A percentile compares a stretch with the other conserved stretches of the same genome.
These are phyloP conservation scores for Blastocystis sp. DNA, from an alignment of 352 stramenopile species.

Conservation along the genomic window DNA sequence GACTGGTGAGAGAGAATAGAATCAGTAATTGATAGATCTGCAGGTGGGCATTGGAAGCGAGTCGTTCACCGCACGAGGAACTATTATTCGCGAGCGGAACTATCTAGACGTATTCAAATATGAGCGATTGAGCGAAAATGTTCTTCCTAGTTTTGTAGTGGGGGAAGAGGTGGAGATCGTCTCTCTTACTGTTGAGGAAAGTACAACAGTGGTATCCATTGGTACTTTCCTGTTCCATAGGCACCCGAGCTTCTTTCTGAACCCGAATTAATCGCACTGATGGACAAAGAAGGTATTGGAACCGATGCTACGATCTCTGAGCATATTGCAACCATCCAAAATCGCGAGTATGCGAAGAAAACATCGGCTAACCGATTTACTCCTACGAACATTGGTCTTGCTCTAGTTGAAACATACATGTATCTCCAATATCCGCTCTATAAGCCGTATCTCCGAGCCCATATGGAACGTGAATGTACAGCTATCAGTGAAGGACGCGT, in stretches of 20 bases:
- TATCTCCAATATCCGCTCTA: conserved; percentile 89
- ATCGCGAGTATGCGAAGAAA: conserved; percentile 90
- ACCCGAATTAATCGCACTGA: conserved; percentile 83
- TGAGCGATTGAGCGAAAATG: conserved; percentile 82
- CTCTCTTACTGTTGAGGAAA: background rate
- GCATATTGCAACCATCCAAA: conserved; percentile 97
- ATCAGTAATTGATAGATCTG: conserved; percentile 13
- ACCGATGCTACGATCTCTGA: conserved; percentile 90
- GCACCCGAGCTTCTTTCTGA: conserved; percentile 82
- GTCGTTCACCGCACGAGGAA: conserved; percentile 76
- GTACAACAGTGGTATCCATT: background rate
- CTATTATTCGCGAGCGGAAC: conserved; percentile 84
- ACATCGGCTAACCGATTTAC: conserved; percentile 84
- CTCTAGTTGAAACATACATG: conserved; percentile 82
- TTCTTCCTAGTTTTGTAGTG: conserved; percentile 67
- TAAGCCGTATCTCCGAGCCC: conserved; percentile 84
- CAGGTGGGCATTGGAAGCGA: conserved; percentile 71
- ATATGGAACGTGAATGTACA: conserved; percentile 86
- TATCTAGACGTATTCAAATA: conserved; percentile 90
- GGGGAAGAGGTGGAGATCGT: conserved; percentile 55
- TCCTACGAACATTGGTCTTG: conserved; percentile 78
- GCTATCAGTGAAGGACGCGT: conserved; percentile 76
- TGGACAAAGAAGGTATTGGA: conserved; percentile 87
- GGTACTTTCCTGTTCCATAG: conserved; percentile 66
- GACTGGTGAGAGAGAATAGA: background rate